These are phyloP conservation scores for Cornus florida DNA, from an alignment of 148 eudicot species.

Conservation along the genomic window DNA sequence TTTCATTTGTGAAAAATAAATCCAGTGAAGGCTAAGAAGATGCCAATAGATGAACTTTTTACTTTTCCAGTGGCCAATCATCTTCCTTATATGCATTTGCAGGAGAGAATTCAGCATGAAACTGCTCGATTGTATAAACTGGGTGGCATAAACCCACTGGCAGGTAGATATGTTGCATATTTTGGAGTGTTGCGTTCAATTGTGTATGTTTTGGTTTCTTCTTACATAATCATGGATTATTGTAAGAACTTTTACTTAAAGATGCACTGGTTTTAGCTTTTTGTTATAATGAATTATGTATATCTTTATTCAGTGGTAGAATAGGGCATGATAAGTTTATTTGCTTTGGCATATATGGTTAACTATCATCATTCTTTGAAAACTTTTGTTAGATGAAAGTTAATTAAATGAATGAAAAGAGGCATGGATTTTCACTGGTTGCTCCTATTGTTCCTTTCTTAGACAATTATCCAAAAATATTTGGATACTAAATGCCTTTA, in stretches of 20 bases:
- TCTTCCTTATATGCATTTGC: constrained; percentile 18
- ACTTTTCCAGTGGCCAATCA: not conserved
- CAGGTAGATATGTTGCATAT: constrained; percentile 35
- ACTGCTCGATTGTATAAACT: constrained; percentile 88
- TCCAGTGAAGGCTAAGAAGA: not conserved
- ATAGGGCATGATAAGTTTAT: too few relatives aligned
- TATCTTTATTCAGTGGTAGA: not conserved
- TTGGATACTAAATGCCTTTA: not conserved
- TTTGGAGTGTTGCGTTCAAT: not conserved
- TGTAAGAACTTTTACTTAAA: not conserved
- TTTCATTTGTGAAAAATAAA: not conserved
- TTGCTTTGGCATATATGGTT: not conserved
- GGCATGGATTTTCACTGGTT: not conserved
- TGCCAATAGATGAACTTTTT: not conserved
- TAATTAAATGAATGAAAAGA: not conserved
- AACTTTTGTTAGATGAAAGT: not conserved
- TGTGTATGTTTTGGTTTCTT: not conserved
- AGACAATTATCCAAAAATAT: not conserved
- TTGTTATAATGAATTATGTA: too few relatives aligned
- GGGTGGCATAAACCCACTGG: constrained; percentile 91
- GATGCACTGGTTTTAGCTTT: not conserved
- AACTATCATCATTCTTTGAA: not conserved
- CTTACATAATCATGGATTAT: too few relatives aligned
- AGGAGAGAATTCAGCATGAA: constrained; percentile 93
- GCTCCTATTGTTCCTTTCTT: not conserved